phyloP scores from a whole-genome alignment of 1,284 basidiomycete genomes.

The Chiua sp. region DNA sequence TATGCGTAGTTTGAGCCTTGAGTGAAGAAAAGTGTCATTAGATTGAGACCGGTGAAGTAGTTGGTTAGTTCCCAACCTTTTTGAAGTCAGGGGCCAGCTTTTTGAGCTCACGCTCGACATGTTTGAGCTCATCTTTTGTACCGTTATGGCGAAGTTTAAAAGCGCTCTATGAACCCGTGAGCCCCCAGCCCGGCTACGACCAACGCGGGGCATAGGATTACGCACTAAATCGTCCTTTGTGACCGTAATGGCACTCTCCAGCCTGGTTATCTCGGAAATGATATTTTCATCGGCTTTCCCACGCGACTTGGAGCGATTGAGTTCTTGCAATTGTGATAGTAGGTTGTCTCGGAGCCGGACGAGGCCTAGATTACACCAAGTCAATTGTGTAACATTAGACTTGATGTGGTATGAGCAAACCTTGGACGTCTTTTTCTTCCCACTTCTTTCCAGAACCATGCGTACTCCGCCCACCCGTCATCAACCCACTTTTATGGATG shows the following conservation, averaged over 20 bases:
- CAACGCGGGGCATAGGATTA: slow-evolving; percentile 5
- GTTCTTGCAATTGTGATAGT: slow-evolving; percentile 80
- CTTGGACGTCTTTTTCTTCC: slow-evolving; percentile 93
- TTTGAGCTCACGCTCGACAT: slow-evolving; percentile 74
- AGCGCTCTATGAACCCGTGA: slow-evolving; percentile 49
- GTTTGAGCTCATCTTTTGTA: slow-evolving; percentile 80
- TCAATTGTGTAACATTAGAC: slow-evolving; percentile 4
- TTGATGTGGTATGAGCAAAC: slow-evolving; percentile 41
- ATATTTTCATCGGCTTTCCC: slow-evolving; percentile 85
- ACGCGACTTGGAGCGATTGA: slow-evolving; percentile 82
- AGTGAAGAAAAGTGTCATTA: background rate
- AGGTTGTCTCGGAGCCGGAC: slow-evolving; percentile 77
- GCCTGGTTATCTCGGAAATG: slow-evolving; percentile 75
- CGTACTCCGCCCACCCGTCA: slow-evolving; percentile 92
- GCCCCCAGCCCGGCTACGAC: background rate
- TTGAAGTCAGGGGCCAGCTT: slow-evolving; percentile 69
- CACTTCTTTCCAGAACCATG: slow-evolving; percentile 80
- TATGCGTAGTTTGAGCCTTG: slow-evolving; percentile 60
- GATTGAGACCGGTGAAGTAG: background rate
- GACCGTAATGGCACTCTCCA: slow-evolving; percentile 78
- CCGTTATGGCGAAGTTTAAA: slow-evolving; percentile 73
- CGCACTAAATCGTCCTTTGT: slow-evolving; percentile 85
- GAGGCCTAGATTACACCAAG: slow-evolving; percentile 54
- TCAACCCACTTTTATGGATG: slow-evolving; percentile 97
- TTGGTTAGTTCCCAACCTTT: slow-evolving; percentile 49